Percentiles rank a stretch among this genome's conserved stretches.
Evolutionary conservation across 208 protist genomes (phyloP).

Genomic region (Borovskyia barvae): DNA sequence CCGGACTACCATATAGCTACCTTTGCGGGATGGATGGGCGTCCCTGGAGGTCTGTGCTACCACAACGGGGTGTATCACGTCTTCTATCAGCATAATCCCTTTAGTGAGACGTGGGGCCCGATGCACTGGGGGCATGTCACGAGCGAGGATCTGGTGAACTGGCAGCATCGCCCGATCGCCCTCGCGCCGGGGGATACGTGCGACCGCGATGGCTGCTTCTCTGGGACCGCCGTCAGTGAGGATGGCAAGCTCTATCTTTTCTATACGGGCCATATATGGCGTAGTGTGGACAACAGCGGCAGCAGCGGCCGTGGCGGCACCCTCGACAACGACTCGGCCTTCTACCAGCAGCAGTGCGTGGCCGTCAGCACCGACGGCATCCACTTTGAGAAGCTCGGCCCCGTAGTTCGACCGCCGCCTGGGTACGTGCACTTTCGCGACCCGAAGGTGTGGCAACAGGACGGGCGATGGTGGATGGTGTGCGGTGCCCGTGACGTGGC

Average conservation of each 20-base stretch:
- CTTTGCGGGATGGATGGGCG: constrained; percentile 37
- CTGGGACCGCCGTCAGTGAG: constrained; percentile 35
- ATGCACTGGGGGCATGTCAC: constrained; percentile 56
- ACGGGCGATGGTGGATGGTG: constrained; percentile 43
- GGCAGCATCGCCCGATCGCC: constrained; percentile 36
- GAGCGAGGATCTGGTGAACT: constrained; percentile 45
- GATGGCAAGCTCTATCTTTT: constrained; percentile 45
- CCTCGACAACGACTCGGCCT: background rate
- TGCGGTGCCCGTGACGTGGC: constrained; percentile 28
- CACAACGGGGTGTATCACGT: constrained; percentile 40
- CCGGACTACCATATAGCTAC: constrained; percentile 44
- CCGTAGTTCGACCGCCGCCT: constrained; percentile 22
- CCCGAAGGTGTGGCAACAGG: constrained; percentile 41
- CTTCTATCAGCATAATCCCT: constrained; percentile 57
- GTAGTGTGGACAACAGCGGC: constrained; percentile 4
- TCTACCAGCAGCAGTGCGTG: constrained; percentile 57
- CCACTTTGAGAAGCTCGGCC: constrained; percentile 36
- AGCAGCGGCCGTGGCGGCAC: constrained; percentile 6
- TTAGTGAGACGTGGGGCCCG: constrained; percentile 35
- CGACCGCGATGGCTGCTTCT: constrained; percentile 59
- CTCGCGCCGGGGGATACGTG: constrained; percentile 34
- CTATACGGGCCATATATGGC: constrained; percentile 53
- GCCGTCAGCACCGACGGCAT: constrained; percentile 44
- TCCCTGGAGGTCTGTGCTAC: constrained; percentile 37
- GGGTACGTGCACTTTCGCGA: constrained; percentile 43